Conservation (phyloP, 1,284 basidiomycete species). For the Caloboletus firmus region DNA sequence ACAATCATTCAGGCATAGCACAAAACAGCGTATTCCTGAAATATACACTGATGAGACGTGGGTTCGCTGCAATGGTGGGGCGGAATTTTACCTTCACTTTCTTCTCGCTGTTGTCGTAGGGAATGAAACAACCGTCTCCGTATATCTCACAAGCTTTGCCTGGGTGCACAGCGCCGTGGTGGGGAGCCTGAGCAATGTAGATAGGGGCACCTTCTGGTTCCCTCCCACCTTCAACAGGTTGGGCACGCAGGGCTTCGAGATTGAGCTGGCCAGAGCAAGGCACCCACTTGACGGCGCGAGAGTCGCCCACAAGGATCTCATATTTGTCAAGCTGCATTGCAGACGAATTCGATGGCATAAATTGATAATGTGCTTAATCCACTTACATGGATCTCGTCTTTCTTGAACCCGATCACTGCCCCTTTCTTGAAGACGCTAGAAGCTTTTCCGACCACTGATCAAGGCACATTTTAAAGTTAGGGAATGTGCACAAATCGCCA, state of each 20-base stretch:
- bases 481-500: not conserved
- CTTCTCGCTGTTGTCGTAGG: slow-evolving; percentile 33
- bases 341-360: not conserved
- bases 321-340: slow-evolving; percentile 56
- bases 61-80: not conserved
- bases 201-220: slow-evolving; percentile 62
- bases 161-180: slow-evolving; percentile 54
- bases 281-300: slow-evolving; percentile 60
- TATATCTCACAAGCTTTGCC: slow-evolving; percentile 59
- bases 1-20: slow-evolving; percentile 34
- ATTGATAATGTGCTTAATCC: not conserved
- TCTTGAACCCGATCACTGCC: slow-evolving; percentile 57
- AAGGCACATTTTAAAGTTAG: slow-evolving; percentile 1
- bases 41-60: slow-evolving; percentile 9
- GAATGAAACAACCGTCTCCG: slow-evolving; percentile 49
- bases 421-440: slow-evolving; percentile 56
- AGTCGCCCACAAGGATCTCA: slow-evolving; percentile 69
- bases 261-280: slow-evolving; percentile 47
- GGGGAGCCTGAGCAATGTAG: slow-evolving; percentile 58
- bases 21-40: slow-evolving; percentile 45
- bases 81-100: slow-evolving; percentile 32
- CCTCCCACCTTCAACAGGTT: slow-evolving; percentile 65
- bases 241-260: slow-evolving; percentile 42
- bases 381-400: slow-evolving; percentile 58
- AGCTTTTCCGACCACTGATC: slow-evolving; percentile 65